Conservation (phyloP, 2,329 filamentous ascomycete genomes). For the Acephala macrosclerotiorum region DNA sequence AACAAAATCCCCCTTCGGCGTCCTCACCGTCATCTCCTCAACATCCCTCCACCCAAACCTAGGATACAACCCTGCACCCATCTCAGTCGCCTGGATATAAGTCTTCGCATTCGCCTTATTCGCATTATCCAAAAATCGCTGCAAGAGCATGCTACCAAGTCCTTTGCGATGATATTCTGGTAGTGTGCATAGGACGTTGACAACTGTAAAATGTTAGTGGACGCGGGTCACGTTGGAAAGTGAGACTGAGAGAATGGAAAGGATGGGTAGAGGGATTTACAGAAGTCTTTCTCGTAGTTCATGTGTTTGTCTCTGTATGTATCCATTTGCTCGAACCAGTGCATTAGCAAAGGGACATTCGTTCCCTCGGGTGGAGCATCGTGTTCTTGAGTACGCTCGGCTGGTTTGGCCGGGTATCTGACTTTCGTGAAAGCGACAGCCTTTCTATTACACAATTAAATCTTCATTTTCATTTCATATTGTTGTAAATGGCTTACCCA, state of each 20-base stretch:
- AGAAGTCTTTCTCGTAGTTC: constrained; percentile 10
- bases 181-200: neutral
- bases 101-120: constrained; percentile 8
- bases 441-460: neutral
- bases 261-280: neutral
- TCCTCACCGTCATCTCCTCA: neutral
- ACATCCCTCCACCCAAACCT: constrained; percentile 8
- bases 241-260: neutral
- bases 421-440: constrained; percentile 10
- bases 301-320: constrained; percentile 5
- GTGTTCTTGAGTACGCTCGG: neutral
- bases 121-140: constrained; percentile 2
- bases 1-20: neutral
- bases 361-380: constrained; percentile 5
- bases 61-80: constrained; percentile 6
- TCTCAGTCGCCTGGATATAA: constrained; percentile 9
- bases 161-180: neutral
- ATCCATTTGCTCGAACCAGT: constrained; percentile 11
- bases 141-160: neutral
- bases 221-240: neutral
- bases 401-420: constrained; percentile 1
- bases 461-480: neutral
- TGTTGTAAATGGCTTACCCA: neutral
- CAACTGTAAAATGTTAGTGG: neutral
- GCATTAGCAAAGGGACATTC: neutral